Evolutionary conservation across 495 filamentous ascomycete genomes (phyloP), one percentile per base, ranked within the genome.

Genomic region (Hypoxylon rickii): DNA sequence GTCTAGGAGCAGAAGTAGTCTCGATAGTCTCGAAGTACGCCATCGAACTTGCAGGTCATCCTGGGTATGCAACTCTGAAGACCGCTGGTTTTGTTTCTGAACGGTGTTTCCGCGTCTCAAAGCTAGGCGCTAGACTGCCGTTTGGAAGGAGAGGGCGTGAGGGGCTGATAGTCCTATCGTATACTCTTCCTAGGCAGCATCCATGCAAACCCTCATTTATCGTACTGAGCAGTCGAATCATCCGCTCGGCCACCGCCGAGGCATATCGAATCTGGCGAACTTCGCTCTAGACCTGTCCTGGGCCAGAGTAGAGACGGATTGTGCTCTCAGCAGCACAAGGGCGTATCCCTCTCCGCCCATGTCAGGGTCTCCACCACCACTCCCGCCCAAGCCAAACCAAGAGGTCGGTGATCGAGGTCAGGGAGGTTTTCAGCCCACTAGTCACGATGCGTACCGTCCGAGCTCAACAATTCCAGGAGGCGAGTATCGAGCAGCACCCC

Each of bases 331-430:
- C 60, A 46, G 66, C 63, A 77, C 69, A 63, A 78, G 81, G 83
- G 85, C 84, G 72, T 83, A 87, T 72, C 82, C 83, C 76, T 87
- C 86, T 79, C 86, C 86, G 82, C 86, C 86, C 82, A 92, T 92
- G 89, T 90, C 89, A 82, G 85, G 86, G 71, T 87, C 86, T 76
- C 84, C 86, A 71, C 82, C 80, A 72, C 78, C 80, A 73, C 78
- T 80, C 63, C 84, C 86, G 74, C 79, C 78, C 70, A 85, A 87
- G 75, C 73, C 77, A 71, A 83, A 74, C 70, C 79, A 72, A 74
- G 81, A 79, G 75, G 76, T 70, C 70, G 79, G 74, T 78, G 78
- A 82, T 74, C 77, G 75, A 74, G 73, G 70, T 70, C 78, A 79
- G 70, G 76, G 74, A 61, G 66, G 67, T 54, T 82, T 76, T 66